Base-by-base conservation (phyloP, 352 stramenopile genomes). In the Phytophthora boehmeriae region DNA sequence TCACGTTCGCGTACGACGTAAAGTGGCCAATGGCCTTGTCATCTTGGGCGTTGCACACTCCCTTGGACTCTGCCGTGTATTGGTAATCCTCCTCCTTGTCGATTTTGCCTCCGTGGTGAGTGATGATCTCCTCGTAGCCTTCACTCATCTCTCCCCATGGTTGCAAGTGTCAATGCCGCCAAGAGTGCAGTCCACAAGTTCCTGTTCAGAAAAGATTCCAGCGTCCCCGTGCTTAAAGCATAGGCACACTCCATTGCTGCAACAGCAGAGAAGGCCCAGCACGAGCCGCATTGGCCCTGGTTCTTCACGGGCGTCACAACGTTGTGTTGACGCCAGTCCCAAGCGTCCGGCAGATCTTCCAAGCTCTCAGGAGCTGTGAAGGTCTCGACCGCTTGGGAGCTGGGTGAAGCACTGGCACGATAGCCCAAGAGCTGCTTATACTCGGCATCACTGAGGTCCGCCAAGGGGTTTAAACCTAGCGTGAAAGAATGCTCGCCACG, bases 71-170 rank as follows among this genome's bases (percentile, higher is more conserved):
- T 2, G 81, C 91, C 17, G 76, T 72, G 76, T 99, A 99, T 28
- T 93, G 82, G 71, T 99, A 99, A 55, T 98, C 95, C 5, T 75
- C 68, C 69, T 99, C 96, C 2, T 80, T 86, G 71, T 95, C 98
- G 23, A 99, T 84, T 47, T 75, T 75, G 10, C 67, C 67, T 35
- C 86, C 80, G 20, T 86, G 83, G 53, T 96, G 86, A 8, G 83
- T 64, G 57, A 98, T 90, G 55, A 99, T 97, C 76, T 96, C 99
- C 43, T 91, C 76, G 68, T 99, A 99, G 2, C 95, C 96, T 63
- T 98, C 96, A 78, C 98, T 96, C 96, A 99, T 99, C 30, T 98
- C 75, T 36, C 97, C 97, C 97, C 97, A 19, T 75, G 67, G 66
- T 95, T 96, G 83, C 97, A 99, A 39, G 92, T 96, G 63, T 96